Evolutionary conservation across 163 green algal genomes (phyloP).

Genomic region (Picocystis sp.): DNA sequence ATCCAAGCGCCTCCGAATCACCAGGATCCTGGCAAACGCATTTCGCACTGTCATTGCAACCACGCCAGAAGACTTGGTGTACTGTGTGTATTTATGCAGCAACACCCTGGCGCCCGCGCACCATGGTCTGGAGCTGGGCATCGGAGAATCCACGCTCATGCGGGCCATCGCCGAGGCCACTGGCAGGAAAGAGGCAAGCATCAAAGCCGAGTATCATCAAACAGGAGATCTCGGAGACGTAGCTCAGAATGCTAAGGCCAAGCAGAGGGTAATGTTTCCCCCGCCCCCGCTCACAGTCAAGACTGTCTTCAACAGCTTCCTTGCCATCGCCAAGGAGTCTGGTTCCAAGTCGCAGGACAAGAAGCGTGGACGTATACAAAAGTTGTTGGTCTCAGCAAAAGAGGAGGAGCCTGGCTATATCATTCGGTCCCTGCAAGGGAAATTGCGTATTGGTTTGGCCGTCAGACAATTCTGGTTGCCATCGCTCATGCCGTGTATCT

Average conservation of each 20-base stretch:
- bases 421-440: slow-evolving; percentile 68
- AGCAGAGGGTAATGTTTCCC: slow-evolving; percentile 69
- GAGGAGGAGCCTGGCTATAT: slow-evolving; percentile 71
- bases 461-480: slow-evolving; percentile 77
- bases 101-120: slow-evolving; percentile 78
- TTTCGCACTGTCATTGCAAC: slow-evolving; percentile 65
- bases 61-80: slow-evolving; percentile 69
- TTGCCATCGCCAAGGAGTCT: slow-evolving; percentile 20
- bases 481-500: slow-evolving; percentile 64
- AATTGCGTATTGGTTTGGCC: slow-evolving; percentile 86
- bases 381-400: slow-evolving; percentile 42
- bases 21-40: slow-evolving; percentile 41
- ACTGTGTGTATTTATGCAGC: slow-evolving; percentile 77
- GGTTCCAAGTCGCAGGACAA: slow-evolving; percentile 30
- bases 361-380: slow-evolving; percentile 32
- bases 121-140: slow-evolving; percentile 83
- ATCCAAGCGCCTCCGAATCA: slow-evolving; percentile 69
- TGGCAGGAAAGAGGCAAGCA: slow-evolving; percentile 53
- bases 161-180: slow-evolving; percentile 54
- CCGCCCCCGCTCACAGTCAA: slow-evolving; percentile 51
- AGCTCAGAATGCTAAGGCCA: slow-evolving; percentile 36
- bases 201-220: slow-evolving; percentile 57
- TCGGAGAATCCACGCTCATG: slow-evolving; percentile 83
- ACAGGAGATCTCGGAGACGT: slow-evolving; percentile 77
- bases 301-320: slow-evolving; percentile 22